A percentile compares a stretch with the other conserved stretches of the same genome.
These are phyloP conservation scores for Leccinum variicolor DNA, from an alignment of 768 basidiomycete genomes.

Conservation along the genomic window DNA sequence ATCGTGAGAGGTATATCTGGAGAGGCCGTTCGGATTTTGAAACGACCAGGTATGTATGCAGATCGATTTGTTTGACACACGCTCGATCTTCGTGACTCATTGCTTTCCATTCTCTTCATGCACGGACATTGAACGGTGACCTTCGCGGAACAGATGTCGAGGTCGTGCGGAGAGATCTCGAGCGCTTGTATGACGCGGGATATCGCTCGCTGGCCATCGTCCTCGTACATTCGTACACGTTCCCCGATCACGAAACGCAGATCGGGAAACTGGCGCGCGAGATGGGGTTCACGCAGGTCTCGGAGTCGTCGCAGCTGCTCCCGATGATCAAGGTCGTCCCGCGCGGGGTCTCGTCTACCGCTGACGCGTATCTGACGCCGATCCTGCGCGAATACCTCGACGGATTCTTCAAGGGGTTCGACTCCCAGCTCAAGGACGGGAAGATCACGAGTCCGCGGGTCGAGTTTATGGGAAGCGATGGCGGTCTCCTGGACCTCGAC, in stretches of 20 bases:
- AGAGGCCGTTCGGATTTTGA: conserved; percentile 83
- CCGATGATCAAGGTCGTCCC: conserved; percentile 97
- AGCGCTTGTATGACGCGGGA: conserved; percentile 72
- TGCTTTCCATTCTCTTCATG: neutral
- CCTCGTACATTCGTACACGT: conserved; percentile 90
- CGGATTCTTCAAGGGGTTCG: conserved; percentile 89
- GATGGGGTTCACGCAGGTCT: conserved; percentile 88
- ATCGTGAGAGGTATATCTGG: conserved; percentile 82
- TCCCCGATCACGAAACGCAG: conserved; percentile 76
- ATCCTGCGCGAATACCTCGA: conserved; percentile 81
- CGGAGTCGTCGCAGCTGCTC: conserved; percentile 81
- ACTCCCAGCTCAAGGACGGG: conserved; percentile 64
- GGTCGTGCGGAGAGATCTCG: conserved; percentile 55
- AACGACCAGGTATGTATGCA: conserved; percentile 52
- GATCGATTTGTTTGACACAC: neutral
- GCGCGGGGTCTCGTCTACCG: conserved; percentile 87
- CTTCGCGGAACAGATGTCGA: conserved; percentile 42
- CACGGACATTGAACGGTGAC: neutral
- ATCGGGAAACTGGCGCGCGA: conserved; percentile 71
- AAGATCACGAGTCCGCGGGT: conserved; percentile 62
- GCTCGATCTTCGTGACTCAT: neutral
- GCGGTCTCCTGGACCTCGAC: conserved; percentile 71
- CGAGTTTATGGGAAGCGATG: conserved; percentile 96
- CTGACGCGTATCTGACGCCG: conserved; percentile 94
- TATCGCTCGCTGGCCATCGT: conserved; percentile 88